Evolutionary conservation across 1,284 basidiomycete species (phyloP), one percentile per base, ranked within the genome.

Genomic region (Irpex rosettiformis): DNA sequence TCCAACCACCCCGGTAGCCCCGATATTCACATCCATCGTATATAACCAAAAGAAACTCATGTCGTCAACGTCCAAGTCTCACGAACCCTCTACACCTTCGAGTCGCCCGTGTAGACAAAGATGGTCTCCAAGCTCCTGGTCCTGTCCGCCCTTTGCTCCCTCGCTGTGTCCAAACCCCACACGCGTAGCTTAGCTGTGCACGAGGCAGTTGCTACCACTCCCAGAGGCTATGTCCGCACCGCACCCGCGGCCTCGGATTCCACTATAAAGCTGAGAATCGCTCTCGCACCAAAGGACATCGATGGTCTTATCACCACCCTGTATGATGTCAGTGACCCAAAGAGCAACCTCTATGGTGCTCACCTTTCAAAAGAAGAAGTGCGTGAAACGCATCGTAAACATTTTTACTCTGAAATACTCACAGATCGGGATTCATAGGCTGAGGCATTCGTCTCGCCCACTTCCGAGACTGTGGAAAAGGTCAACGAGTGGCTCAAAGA

Each of bases 401-500:
- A n/a, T 7, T 16, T n/a, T 25, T 16, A 24, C 11, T 10, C 40
- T 30, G 28, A 10, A 61, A 69, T 6, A 73, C 13, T 22, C 11
- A 22, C 8, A n/a, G 28, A 16, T 7, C 18, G 27, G 22, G 24
- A 43, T 61, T 25, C 22, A 11, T 24, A 79, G 74, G 73, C 77
- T 10, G 74, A 76, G 64, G 62, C 69, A 6, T 75, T 74, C 57
- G 72, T 74, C 10, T 67, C 69, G 0, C 78, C 78, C 0, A 61
- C 64, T 2, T 54, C 70, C 4, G 73, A 73, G n/a, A 73, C 72
- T 11, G 64, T 73, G 4, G 58, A 65, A 5, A 68, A 73, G 2
- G 75, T 79, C 7, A 69, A 72, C 27, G 54, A 70, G 16, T 80
- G 75, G 75, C 66, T 80, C 8, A 59, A 67, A 7, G 67, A 68